Base-by-base conservation (phyloP, 495 filamentous ascomycete species). In the Penicillium lividum region DNA sequence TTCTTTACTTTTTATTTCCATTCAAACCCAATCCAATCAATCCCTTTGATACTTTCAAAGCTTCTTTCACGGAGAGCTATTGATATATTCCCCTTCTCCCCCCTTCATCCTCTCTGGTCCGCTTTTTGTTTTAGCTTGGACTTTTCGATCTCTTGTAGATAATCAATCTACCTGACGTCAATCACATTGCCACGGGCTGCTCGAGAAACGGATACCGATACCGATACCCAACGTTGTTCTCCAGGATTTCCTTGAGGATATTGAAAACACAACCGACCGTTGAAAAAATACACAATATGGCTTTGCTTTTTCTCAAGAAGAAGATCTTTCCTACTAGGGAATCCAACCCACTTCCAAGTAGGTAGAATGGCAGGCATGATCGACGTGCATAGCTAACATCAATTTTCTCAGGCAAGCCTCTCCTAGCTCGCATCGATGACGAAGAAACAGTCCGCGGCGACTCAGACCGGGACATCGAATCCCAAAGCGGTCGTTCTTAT, bases 221-320 rank as follows among this genome's bases (percentile, higher is more conserved):
- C 22, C 22, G 22, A 22, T 22, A 22, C 22, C 22, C 22, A 22
- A 47, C 33, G 7, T 47, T 25, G 22, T 29, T 30, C 27, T 30
- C 45, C 13, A 47, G 22, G 22, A 10, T n/a, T 47, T 25, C 45
- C 28, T 49, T 3, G 28, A 30, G n/a, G 42, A 31, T 15, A 52
- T 38, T 31, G 28, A 30, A 13, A 30, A 13, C 13, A 7, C 31
- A 55, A 45, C 25, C 46, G 30, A 31, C 27, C 30, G 8, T 15
- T 15, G 18, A 11, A 15, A 43, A 55, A 25, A 27, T 16, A 4
- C 16, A 27, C 25, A 28, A 55, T 63, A 79, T 79, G 76, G 75
- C 74, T 11, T 62, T 79, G 18, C 61, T 77, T 15, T 77, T 79
- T 46, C 48, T 79, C 59, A 79, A 75, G 55, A 65, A 76, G 51